Evolutionary conservation across 163 green algal genomes (phyloP).

Genomic region (Volvox carteri): DNA sequence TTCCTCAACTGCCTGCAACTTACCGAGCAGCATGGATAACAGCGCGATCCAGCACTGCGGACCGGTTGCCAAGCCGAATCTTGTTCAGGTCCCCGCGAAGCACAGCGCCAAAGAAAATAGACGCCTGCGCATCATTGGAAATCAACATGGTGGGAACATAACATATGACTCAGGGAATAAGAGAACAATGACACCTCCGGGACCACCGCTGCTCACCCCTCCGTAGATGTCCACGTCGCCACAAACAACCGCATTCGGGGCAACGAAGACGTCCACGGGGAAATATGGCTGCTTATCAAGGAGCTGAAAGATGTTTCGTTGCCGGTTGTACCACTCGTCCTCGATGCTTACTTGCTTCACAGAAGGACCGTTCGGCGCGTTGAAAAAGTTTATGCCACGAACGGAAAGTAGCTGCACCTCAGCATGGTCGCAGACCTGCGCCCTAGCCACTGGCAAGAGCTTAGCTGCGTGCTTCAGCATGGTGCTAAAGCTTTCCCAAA

Average conservation of each 20-base stretch:
- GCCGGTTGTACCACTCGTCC: conserved; percentile 82
- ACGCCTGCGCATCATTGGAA: conserved; percentile 75
- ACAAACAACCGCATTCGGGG: conserved; percentile 92
- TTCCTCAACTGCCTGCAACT: background rate
- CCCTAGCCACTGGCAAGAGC: conserved; percentile 21
- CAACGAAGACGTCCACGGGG: conserved; percentile 88
- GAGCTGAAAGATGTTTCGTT: conserved; percentile 87
- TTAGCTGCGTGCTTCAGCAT: conserved; percentile 46
- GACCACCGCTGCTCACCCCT: conserved; percentile 68
- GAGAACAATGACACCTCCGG: background rate
- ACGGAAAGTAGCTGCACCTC: conserved; percentile 30
- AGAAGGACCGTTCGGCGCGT: conserved; percentile 62
- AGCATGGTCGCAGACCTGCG: conserved; percentile 21
- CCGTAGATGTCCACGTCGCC: conserved; percentile 97
- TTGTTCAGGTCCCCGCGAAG: conserved; percentile 96
- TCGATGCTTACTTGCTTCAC: conserved; percentile 68
- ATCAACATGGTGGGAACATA: background rate
- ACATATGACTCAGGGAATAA: background rate
- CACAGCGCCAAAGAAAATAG: conserved; percentile 95
- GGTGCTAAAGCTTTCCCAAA: conserved; percentile 20
- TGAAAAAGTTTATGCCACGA: conserved; percentile 59
- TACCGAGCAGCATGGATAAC: conserved; percentile 95
- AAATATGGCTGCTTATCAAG: conserved; percentile 86
- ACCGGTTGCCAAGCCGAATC: conserved; percentile 88
- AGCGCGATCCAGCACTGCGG: conserved; percentile 86